Base-by-base conservation (phyloP, 2,329 filamentous ascomycete species). In the Cercospora janseana region DNA sequence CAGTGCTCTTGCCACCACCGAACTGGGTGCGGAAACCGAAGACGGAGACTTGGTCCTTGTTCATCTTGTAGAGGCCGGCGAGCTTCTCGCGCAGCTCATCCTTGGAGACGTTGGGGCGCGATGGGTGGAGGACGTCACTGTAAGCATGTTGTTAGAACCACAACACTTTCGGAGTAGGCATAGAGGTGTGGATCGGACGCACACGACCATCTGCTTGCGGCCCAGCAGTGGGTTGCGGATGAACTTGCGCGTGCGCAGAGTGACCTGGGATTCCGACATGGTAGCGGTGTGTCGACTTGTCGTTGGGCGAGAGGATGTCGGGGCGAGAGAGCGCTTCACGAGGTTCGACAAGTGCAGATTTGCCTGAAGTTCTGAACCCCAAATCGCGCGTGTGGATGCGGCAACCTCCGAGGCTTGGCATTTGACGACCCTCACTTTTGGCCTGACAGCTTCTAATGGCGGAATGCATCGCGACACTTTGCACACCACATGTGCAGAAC, bases 131-230 rank as follows among this genome's bases (percentile, higher is more conserved):
- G 80, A 98, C 91, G 77, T 98, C 93, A 82, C 93, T 98, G 75
- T 64, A 61, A 23, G 12, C 23, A 37, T 18, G 12, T 13, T 57
- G 49, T 63, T 57, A 63, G 62, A 57, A 57, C 32, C 10, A 13
- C 7, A 10, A 23, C 37, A 16, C 9, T 29, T 4, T 9, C 13
- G 27, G 27, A 29, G 27, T 29, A n/a, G 20, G 35, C 20, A 12
- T 23, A 13, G 31, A 43, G 20, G 47, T 23, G 48, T 29, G 35
- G 40, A 26, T 41, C 42, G 31, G 37, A 69, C 68, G 63, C 63
- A 96, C 92, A 96, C 88, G 79, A 96, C 92, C 89, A 97, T 95
- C 86, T 97, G 92, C 85, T 95, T 95, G 77, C 92, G 88, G 75
- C 87, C 89, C 74, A 98, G 86, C 73, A 98, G 89, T 76, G 93